Percentiles rank a stretch among this genome's conserved stretches.
Evolutionary conservation across 306 rosid genomes (phyloP).

Genomic region (Vigna mungo): DNA sequence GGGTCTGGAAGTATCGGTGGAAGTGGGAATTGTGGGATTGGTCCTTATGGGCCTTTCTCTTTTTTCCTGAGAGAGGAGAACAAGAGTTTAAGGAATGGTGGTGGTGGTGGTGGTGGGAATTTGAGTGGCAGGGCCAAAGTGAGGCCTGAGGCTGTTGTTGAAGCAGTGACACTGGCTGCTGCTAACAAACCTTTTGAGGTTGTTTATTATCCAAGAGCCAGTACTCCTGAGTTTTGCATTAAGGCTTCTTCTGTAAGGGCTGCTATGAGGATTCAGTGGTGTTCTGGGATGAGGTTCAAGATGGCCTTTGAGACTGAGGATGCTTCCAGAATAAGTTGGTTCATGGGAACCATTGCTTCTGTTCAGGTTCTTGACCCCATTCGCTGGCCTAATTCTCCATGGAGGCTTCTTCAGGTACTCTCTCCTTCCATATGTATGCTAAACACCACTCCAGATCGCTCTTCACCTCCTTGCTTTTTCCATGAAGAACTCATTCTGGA

Average conservation of each 20-base stretch:
- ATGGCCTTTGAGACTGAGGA: slow-evolving; percentile 98
- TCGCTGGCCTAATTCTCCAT: slow-evolving; percentile 92
- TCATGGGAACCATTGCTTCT: slow-evolving; percentile 87
- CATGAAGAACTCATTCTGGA: neutral
- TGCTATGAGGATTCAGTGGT: slow-evolving; percentile 86
- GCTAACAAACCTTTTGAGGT: slow-evolving; percentile 76
- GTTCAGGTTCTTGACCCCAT: slow-evolving; percentile 84
- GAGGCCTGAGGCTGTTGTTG: slow-evolving; percentile 75
- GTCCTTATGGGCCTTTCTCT: slow-evolving; percentile 68
- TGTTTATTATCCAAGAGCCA: slow-evolving; percentile 80
- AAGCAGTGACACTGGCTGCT: slow-evolving; percentile 72
- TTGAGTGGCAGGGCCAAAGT: slow-evolving; percentile 56
- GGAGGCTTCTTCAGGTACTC: slow-evolving; percentile 93
- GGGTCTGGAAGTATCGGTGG: slow-evolving; percentile 40
- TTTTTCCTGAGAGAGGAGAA: slow-evolving; percentile 72
- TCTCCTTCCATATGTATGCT: neutral
- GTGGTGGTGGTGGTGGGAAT: slow-evolving; percentile 35
- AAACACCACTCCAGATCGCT: too few species aligned
- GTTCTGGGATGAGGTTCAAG: slow-evolving; percentile 93
- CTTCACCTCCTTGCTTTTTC: neutral
- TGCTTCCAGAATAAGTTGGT: slow-evolving; percentile 95
- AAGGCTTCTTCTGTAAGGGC: slow-evolving; percentile 71
- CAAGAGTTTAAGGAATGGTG: slow-evolving; percentile 57
- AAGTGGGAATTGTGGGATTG: slow-evolving; percentile 41
- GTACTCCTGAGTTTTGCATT: slow-evolving; percentile 92